Evolutionary conservation across 2,329 filamentous ascomycete genomes (phyloP).

Genomic region (Passalora sequoiae): DNA sequence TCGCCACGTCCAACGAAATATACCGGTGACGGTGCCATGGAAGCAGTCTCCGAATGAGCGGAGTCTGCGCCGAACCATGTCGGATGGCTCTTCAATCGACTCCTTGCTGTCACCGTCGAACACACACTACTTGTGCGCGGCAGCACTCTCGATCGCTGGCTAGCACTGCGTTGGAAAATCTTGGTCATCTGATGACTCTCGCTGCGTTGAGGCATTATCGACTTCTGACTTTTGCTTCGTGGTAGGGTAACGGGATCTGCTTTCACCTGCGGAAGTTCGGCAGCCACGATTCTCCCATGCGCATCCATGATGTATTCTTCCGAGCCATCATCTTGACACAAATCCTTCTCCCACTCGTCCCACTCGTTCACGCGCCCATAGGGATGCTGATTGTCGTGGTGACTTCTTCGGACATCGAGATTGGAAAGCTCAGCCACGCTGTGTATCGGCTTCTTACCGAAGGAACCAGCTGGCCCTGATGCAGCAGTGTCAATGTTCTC

Average conservation of each 20-base stretch:
- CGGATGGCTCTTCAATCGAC: background rate
- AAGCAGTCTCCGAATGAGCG: background rate
- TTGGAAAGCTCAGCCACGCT: conserved; percentile 15
- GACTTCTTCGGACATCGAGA: conserved; percentile 8
- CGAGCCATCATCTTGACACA: conserved; percentile 11
- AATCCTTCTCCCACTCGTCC: conserved; percentile 9
- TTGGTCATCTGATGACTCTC: conserved; percentile 1
- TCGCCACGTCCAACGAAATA: conserved; percentile 4
- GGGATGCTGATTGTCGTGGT: background rate
- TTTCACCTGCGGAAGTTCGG: conserved; percentile 1
- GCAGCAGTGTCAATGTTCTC: conserved; percentile 8
- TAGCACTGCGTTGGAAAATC: background rate
- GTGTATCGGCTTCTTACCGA: conserved; percentile 2
- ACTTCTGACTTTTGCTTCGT: background rate
- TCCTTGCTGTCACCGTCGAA: background rate
- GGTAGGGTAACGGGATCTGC: background rate
- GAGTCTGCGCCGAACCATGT: background rate
- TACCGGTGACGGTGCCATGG: background rate
- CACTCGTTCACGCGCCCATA: conserved; percentile 13
- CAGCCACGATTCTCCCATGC: conserved; percentile 7
- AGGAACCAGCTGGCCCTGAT: conserved; percentile 1
- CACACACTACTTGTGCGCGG: background rate
- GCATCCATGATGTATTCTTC: conserved; percentile 12
- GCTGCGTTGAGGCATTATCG: background rate
- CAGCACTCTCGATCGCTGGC: background rate